Evolutionary conservation across 2,329 filamentous ascomycete species (phyloP), one percentile per base, ranked within the genome.

Genomic region (Phaeosphaeria sp.): DNA sequence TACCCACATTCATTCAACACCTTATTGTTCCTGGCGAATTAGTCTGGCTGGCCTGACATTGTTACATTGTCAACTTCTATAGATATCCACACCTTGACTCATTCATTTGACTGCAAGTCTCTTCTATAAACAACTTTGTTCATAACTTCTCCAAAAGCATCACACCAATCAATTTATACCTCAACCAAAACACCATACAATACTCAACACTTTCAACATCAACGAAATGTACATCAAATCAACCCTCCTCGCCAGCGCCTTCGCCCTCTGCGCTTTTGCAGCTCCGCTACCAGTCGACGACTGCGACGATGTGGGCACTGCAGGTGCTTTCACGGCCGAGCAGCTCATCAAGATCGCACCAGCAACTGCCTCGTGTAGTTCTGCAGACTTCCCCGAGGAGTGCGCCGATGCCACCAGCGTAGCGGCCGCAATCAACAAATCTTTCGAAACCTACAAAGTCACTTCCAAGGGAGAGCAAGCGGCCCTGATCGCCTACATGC

Each of bases 401-500:
- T 94, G 91, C 78, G 68, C 64, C 15, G 65, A 70, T 1, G 87
- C 89, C n/a, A 74, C 75, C 7, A 80, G 86, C 66, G 89, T 88
- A 1, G 89, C 85, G 0, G 80, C 82, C 1, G 81, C 78, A 62
- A 81, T 94, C 59, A 78, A 79, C 68, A 64, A 77, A 6, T 83
- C 85, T 36, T 88, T 93, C 74, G 55, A 69, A 18, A 76, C 81
- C 11, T 89, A 91, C 80, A 63, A 74, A 2, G 79, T 93, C 65
- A 81, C 77, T 48, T 74, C 75, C 33, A 77, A 78, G 21, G 84
- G 82, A 21, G 85, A 90, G 66, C 87, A 90, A 71, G 91, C 91
- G 6, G 90, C 88, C 21, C 76, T 93, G 17, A 71, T 95, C 44
- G 82, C 88, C 13, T 81, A 92, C 69, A 89, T 91, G 79, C 85